Evolutionary conservation across 306 rosid genomes (phyloP).

Genomic region (Calophaca sinica): DNA sequence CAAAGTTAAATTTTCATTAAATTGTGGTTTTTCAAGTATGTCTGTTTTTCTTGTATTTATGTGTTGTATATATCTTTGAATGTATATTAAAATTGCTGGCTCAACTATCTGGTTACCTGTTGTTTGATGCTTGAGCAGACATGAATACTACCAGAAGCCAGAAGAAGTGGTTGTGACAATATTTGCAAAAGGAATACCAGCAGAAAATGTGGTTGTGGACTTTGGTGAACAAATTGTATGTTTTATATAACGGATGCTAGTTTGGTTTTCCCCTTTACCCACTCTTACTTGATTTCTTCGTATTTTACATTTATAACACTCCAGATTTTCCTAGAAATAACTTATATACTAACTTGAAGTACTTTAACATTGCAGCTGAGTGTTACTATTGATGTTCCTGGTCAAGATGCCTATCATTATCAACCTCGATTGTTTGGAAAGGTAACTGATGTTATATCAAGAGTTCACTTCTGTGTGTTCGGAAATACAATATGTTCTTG

Average conservation of each 20-base stretch:
- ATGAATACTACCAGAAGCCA: slow-evolving; percentile 89
- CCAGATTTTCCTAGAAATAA: neutral
- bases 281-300: slow-evolving; percentile 21
- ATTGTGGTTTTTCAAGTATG: neutral
- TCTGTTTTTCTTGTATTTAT: neutral
- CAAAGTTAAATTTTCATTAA: slow-evolving; percentile 26
- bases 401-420: slow-evolving; percentile 68
- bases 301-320: neutral
- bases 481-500: neutral
- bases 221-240: slow-evolving; percentile 95
- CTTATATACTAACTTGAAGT: slow-evolving; percentile 24
- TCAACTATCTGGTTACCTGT: slow-evolving; percentile 33
- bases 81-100: slow-evolving; percentile 18
- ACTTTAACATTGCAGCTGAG: slow-evolving; percentile 68
- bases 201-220: slow-evolving; percentile 65
- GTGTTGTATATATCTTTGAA: neutral
- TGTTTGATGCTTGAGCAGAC: slow-evolving; percentile 62
- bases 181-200: slow-evolving; percentile 86
- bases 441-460: slow-evolving; percentile 55
- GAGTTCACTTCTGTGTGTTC: slow-evolving; percentile 6
- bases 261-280: neutral
- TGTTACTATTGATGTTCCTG: slow-evolving; percentile 72
- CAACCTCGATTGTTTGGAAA: slow-evolving; percentile 91
- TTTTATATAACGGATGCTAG: slow-evolving; percentile 37
- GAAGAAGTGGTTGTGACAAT: slow-evolving; percentile 91